These are phyloP conservation scores for barley (Hordeum vulgare) DNA, from an alignment of 176 grass and related monocot genomes.

Conservation along the genomic window DNA sequence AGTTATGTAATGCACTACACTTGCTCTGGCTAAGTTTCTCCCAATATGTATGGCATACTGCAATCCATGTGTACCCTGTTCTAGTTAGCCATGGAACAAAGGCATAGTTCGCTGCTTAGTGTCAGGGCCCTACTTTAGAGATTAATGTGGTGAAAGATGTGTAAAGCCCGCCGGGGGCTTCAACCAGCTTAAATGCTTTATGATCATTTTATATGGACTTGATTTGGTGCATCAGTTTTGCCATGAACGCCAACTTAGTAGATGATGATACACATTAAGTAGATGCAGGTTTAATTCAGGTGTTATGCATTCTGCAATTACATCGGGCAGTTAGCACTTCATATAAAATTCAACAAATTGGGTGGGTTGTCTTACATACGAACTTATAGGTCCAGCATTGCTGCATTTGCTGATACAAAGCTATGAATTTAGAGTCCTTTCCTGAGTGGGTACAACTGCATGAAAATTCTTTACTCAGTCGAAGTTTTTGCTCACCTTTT, in stretches of 20 bases:
- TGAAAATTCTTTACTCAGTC: neutral
- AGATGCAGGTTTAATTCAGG: neutral
- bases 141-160: neutral
- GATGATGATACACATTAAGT: neutral
- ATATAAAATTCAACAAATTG: neutral
- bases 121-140: neutral
- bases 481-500: neutral
- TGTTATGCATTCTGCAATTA: neutral
- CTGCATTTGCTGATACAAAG: neutral
- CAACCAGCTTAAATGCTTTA: neutral
- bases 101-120: neutral
- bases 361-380: neutral
- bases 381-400: neutral
- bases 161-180: neutral
- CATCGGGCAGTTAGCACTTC: neutral
- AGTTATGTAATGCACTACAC: neutral
- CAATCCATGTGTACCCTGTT: neutral
- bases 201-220: neutral
- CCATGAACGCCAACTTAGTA: neutral
- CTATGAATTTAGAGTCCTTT: neutral
- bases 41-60: neutral
- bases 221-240: neutral
- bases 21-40: neutral
- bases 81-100: neutral
- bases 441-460: neutral